Evolutionary conservation across 2,329 filamentous ascomycete species (phyloP).

Genomic region (Apiospora saccharicola): DNA sequence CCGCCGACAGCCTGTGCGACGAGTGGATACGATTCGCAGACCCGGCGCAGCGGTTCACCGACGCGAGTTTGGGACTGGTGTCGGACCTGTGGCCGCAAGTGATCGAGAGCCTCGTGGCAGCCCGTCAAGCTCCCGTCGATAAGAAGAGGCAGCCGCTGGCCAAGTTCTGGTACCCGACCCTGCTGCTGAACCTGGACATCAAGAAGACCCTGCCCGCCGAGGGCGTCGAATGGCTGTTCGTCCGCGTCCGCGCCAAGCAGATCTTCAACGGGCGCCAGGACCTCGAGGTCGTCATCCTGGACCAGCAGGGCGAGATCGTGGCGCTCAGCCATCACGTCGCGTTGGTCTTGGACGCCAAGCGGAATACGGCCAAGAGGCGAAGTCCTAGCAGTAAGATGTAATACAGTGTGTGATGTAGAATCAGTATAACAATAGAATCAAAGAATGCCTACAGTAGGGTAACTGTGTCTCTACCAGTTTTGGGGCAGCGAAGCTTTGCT

Average conservation of each 20-base stretch:
- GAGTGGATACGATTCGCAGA: constrained; percentile 40
- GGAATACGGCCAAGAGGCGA: constrained; percentile 36
- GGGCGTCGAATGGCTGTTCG: constrained; percentile 73
- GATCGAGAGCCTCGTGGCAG: constrained; percentile 31
- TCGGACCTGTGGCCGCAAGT: constrained; percentile 42
- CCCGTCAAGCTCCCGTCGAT: constrained; percentile 26
- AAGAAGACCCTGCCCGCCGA: constrained; percentile 72
- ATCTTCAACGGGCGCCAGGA: constrained; percentile 38
- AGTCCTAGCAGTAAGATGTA: constrained; percentile 10
- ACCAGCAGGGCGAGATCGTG: constrained; percentile 38
- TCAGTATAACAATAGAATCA: neutral
- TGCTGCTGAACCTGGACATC: constrained; percentile 72
- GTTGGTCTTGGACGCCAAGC: constrained; percentile 38
- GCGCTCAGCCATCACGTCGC: constrained; percentile 43
- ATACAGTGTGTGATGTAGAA: neutral
- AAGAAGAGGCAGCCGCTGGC: neutral
- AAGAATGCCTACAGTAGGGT: neutral
- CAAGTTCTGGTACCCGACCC: constrained; percentile 70
- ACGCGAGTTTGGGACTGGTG: constrained; percentile 38
- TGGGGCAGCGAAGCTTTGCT: neutral
- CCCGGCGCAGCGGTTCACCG: constrained; percentile 39
- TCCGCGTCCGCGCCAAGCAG: constrained; percentile 51
- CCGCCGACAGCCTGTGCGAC: constrained; percentile 35
- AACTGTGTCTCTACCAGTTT: neutral
- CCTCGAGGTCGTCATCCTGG: constrained; percentile 40